Evolutionary conservation across 2,329 filamentous ascomycete species (phyloP), one percentile per base, ranked within the genome.

Genomic region (Exophiala alcalophila): DNA sequence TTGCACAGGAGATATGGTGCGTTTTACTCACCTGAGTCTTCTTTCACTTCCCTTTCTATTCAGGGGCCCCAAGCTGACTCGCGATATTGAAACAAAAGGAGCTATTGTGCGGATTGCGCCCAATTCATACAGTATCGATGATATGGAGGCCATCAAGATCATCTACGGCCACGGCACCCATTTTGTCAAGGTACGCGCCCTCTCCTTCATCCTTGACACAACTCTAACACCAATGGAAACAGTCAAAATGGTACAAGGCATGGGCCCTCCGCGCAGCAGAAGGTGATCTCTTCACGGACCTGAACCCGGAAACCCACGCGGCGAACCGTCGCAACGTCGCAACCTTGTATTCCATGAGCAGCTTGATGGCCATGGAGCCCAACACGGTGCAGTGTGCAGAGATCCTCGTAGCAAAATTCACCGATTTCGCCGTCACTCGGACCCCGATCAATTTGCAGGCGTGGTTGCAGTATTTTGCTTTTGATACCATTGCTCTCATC

Each of bases 111-210:
- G 86, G 2, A 65, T 89, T 3, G 86, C 85, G 0, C 86, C 86
- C 1, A 88, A 88, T 50, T 70, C 70, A 0, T 64, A 91, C 2
- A 86, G 83, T 0, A 87, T 92, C 57, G 77, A 83, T 4, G 77
- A 88, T 52, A 84, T 85, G 0, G 77, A 77, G 42, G 84, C 84
- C 0, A 70, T 91, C 54, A 86, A 84, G 63, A 69, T 70, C 6
- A 90, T 92, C 29, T 94, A 92, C 60, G 86, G 86, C 0, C 65
- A 90, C 26, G 90, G 89, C 60, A 89, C 89, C 63, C 84, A 84
- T 0, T 84, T 88, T 54, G 67, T 77, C 35, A 92, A 92, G 77
- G 84, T 84, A 62, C 29, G 62, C 50, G 11, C 12, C n/a, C n/a
- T n/a, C n/a, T n/a, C n/a, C n/a, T n/a, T n/a, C n/a, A n/a, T n/a